Evolutionary conservation across 1,284 basidiomycete genomes (phyloP).

Genomic region (Schizopora paradoxa): DNA sequence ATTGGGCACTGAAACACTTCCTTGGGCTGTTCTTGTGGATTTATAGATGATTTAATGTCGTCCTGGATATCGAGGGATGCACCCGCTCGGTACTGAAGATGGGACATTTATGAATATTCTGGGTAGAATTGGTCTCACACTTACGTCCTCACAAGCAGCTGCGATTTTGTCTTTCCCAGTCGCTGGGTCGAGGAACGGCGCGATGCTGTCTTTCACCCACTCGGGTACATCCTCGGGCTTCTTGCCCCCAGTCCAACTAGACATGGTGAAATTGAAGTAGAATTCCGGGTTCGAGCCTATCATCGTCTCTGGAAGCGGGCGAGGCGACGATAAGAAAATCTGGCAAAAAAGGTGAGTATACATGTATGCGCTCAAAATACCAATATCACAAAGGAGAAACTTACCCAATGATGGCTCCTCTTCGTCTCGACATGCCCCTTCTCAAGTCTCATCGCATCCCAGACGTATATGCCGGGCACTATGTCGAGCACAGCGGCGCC

Average conservation of each 20-base stretch:
- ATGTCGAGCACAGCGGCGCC: conserved; percentile 26
- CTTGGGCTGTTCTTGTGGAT: conserved; percentile 13
- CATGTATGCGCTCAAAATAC: conserved; percentile 2
- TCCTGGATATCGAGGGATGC: conserved; percentile 22
- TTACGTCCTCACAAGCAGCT: conserved; percentile 24
- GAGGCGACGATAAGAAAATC: conserved; percentile 25
- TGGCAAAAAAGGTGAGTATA: conserved; percentile 11
- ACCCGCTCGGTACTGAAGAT: conserved; percentile 22
- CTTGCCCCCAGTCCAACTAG: conserved; percentile 20
- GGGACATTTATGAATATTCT: neutral
- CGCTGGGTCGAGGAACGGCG: conserved; percentile 20
- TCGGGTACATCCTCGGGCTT: conserved; percentile 15
- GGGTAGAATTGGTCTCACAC: neutral
- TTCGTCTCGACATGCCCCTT: conserved; percentile 22
- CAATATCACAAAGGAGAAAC: neutral
- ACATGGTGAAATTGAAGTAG: conserved; percentile 21
- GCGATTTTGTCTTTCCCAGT: conserved; percentile 18
- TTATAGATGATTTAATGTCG: conserved; percentile 19
- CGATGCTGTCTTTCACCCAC: conserved; percentile 23
- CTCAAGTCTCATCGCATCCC: conserved; percentile 22
- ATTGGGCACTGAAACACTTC: conserved; percentile 15
- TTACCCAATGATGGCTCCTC: conserved; percentile 24
- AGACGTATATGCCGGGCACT: conserved; percentile 24
- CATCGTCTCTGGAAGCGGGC: conserved; percentile 25
- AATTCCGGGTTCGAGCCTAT: conserved; percentile 21